Evolutionary conservation across 345 rosid genomes (phyloP).

Genomic region (Citrus trifoliata): DNA sequence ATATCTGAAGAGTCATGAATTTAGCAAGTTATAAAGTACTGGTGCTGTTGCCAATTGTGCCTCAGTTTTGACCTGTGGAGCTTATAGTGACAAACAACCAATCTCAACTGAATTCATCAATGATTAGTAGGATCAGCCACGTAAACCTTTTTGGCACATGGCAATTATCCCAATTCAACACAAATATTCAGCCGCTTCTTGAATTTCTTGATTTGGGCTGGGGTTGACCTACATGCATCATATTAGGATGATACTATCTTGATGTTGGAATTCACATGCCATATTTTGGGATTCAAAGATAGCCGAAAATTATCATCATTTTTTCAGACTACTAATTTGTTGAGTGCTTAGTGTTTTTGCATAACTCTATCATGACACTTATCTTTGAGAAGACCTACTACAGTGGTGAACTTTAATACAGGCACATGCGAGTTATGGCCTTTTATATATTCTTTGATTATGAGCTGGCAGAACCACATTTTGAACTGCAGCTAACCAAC

Average conservation of each 20-base stretch:
- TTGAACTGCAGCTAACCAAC: not conserved
- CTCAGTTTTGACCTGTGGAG: not conserved
- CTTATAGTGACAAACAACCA: not conserved
- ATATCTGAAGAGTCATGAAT: not conserved
- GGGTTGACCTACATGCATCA: not conserved
- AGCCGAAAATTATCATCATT: not conserved
- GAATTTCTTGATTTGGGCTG: not conserved
- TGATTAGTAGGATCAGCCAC: not conserved
- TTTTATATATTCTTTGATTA: not conserved
- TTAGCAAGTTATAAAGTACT: not conserved
- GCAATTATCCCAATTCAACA: not conserved
- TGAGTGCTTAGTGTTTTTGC: not conserved
- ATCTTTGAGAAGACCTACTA: not conserved
- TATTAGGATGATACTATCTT: not conserved
- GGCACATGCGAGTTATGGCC: not conserved
- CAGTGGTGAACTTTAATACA: not conserved
- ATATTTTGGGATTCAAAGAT: not conserved
- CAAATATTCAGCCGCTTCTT: not conserved
- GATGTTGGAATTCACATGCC: not conserved
- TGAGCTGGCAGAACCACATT: not conserved
- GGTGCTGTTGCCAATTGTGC: not conserved
- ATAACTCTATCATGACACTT: not conserved
- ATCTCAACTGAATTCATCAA: not conserved
- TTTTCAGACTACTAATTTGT: not conserved
- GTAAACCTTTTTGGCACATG: not conserved